These are phyloP conservation scores for Phyllosticta citriasiana DNA, from an alignment of 2,329 filamentous ascomycete species.

Conservation along the genomic window DNA sequence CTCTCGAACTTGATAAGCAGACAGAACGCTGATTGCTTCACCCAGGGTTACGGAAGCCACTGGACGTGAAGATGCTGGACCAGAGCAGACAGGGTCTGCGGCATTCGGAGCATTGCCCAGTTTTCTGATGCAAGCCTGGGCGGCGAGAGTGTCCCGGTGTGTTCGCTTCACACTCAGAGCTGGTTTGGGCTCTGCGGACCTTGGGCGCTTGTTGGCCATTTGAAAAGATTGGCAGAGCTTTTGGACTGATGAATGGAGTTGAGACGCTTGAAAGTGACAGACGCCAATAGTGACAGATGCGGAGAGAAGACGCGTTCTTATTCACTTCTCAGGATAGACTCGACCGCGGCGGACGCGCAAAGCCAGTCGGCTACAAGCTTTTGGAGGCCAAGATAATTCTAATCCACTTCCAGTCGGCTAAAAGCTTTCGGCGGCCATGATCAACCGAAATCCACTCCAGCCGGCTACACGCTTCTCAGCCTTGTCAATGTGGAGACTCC, in stretches of 20 bases:
- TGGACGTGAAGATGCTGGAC: neutral
- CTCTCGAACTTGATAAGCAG: neutral
- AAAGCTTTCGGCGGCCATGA: no score
- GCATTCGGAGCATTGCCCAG: neutral
- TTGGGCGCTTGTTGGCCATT: neutral
- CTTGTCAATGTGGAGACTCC: no score
- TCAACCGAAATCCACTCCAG: no score
- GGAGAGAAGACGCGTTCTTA: no score
- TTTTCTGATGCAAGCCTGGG: neutral
- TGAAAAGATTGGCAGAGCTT: neutral
- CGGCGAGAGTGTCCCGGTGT: neutral
- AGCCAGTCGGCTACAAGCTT: no score
- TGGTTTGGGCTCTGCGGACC: neutral
- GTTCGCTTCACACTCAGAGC: neutral
- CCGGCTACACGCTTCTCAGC: no score
- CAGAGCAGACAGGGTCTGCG: no score
- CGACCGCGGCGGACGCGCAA: no score
- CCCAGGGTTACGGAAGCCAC: neutral
- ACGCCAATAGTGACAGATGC: no score
- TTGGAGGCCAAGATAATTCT: no score
- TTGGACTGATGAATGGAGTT: neutral
- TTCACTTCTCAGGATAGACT: no score
- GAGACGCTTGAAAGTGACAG: neutral
- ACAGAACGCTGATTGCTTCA: neutral
- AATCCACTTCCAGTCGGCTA: no score